Conservation (phyloP, 169 alveolate genomes). For the Plasmodium sp. region DNA sequence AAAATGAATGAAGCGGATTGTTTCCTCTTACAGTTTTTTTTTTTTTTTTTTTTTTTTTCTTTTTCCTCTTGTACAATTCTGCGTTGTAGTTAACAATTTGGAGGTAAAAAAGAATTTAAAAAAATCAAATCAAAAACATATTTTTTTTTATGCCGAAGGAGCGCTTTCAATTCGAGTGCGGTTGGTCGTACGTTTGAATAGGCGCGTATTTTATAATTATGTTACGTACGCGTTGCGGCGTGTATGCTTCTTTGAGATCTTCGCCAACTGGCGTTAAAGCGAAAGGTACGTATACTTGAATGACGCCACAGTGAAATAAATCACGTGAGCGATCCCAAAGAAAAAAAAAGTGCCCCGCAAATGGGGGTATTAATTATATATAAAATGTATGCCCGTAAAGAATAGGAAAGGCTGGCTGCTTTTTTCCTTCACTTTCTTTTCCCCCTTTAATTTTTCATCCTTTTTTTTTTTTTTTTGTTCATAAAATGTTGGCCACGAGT, state of each 20-base stretch:
- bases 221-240: background rate
- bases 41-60: background rate
- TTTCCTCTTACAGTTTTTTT: background rate
- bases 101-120: background rate
- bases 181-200: background rate
- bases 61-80: background rate
- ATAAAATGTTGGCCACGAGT: background rate
- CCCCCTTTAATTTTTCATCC: background rate
- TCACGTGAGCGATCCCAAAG: background rate
- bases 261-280: background rate
- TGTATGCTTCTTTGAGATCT: background rate
- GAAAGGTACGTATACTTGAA: too few species aligned
- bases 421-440: background rate
- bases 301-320: background rate
- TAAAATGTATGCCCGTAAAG: background rate
- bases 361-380: background rate
- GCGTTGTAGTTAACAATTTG: background rate
- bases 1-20: background rate
- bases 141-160: too few species aligned
- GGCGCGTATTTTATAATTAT: background rate
- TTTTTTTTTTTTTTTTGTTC: slow-evolving; percentile 21
- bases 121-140: background rate
- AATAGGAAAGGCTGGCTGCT: background rate
- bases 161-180: background rate
- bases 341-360: background rate